Conservation (phyloP, 2,329 filamentous ascomycete species). For the Claviceps sp. region DNA sequence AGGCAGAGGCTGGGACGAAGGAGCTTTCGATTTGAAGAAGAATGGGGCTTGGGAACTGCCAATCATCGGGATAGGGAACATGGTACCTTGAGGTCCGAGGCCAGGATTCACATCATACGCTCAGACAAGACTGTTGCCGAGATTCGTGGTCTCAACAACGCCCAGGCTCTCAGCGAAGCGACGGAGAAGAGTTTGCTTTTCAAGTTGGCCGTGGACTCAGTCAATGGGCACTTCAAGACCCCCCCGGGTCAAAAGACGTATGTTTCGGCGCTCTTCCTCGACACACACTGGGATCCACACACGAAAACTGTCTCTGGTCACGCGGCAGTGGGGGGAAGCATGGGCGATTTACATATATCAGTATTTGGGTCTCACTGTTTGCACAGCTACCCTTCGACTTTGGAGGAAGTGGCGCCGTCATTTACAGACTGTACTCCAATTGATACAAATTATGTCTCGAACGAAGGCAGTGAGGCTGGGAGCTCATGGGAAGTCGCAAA, state of each 20-base stretch:
- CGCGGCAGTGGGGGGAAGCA: constrained; percentile 65
- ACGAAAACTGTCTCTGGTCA: constrained; percentile 63
- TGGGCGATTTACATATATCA: constrained; percentile 64
- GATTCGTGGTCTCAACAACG: constrained; percentile 62
- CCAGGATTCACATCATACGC: constrained; percentile 76
- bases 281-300: constrained; percentile 73
- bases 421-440: constrained; percentile 87
- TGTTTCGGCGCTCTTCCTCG: constrained; percentile 74
- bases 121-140: constrained; percentile 75
- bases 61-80: constrained; percentile 60
- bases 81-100: constrained; percentile 74
- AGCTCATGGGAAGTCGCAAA: constrained; percentile 95
- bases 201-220: constrained; percentile 61
- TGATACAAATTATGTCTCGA: constrained; percentile 65
- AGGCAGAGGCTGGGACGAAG: constrained; percentile 76
- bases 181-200: constrained; percentile 63
- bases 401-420: constrained; percentile 81
- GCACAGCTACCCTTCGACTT: constrained; percentile 76
- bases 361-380: constrained; percentile 89
- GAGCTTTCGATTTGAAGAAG: constrained; percentile 83
- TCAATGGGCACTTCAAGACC: constrained; percentile 64
- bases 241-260: constrained; percentile 71
- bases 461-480: constrained; percentile 75
- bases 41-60: constrained; percentile 77
- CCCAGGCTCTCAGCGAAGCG: constrained; percentile 62